These are phyloP conservation scores for Colletotrichum tabaci DNA, from an alignment of 2,329 filamentous ascomycete genomes.

Conservation along the genomic window DNA sequence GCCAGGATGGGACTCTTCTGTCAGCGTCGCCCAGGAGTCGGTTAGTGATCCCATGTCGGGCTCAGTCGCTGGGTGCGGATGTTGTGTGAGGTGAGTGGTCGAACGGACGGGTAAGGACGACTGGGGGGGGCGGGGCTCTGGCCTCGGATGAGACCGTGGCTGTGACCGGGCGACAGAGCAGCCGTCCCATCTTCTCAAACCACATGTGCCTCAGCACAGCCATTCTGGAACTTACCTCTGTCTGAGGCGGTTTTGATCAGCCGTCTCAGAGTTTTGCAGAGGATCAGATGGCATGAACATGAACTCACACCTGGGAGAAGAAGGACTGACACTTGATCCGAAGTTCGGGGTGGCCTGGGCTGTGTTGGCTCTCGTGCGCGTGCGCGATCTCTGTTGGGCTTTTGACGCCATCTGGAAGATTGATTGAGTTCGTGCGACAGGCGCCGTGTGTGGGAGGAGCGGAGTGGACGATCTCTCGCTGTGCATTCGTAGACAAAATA, in stretches of 20 bases:
- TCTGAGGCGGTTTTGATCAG: conserved; percentile 45
- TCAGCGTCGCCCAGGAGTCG: conserved; percentile 1
- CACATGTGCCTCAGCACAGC: conserved; percentile 49
- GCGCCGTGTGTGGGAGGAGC: conserved; percentile 13
- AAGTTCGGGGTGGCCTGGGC: conserved; percentile 24
- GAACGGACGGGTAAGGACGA: not conserved
- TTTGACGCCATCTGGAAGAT: conserved; percentile 41
- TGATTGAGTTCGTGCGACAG: conserved; percentile 36
- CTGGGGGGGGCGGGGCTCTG: not conserved
- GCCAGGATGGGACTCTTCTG: conserved; percentile 25
- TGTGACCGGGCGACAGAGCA: conserved; percentile 35
- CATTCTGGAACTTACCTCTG: conserved; percentile 40
- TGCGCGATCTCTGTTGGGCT: conserved; percentile 30
- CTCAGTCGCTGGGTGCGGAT: not conserved
- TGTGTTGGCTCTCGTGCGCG: conserved; percentile 25
- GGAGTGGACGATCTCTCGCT: conserved; percentile 4
- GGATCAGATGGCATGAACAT: conserved; percentile 43
- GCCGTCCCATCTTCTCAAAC: conserved; percentile 47
- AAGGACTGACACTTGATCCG: conserved; percentile 9
- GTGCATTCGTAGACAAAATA: conserved; percentile 3
- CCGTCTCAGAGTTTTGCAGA: conserved; percentile 45
- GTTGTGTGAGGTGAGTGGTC: conserved; percentile 7
- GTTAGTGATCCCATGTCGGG: not conserved
- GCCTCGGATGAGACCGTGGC: conserved; percentile 29
- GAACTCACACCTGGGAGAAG: conserved; percentile 12